These are phyloP conservation scores for Pterocarpus santalinus DNA, from an alignment of 306 rosid genomes.

Conservation along the genomic window DNA sequence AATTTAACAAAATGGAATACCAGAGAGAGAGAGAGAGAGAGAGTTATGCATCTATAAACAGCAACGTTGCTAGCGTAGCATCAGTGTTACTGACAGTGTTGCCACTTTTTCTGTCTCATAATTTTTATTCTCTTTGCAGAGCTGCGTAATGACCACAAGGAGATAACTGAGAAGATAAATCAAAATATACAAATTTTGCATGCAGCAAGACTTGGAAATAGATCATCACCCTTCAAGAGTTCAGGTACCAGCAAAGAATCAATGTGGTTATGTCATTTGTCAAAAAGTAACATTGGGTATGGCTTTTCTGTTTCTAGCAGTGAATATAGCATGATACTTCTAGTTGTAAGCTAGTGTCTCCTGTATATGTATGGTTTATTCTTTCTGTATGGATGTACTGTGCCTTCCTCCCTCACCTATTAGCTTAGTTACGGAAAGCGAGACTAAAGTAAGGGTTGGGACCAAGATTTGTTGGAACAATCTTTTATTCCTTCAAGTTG, in stretches of 20 bases:
- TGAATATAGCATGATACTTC: background rate
- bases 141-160: constrained; percentile 80
- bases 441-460: background rate
- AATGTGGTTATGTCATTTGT: background rate
- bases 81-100: constrained; percentile 4
- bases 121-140: constrained; percentile 51
- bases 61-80: background rate
- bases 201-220: constrained; percentile 64
- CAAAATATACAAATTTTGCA: constrained; percentile 78
- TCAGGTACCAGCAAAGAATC: constrained; percentile 58
- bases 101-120: background rate
- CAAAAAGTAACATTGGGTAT: background rate
- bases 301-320: constrained; percentile 17
- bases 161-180: constrained; percentile 74
- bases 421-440: background rate
- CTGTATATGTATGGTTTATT: background rate
- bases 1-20: background rate
- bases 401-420: background rate
- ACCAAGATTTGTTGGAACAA: background rate
- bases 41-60: too few species aligned
- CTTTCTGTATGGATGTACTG: background rate
- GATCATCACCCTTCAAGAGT: constrained; percentile 47
- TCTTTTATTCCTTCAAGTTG: background rate
- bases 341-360: background rate
- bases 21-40: too few species aligned